These are phyloP conservation scores for Rutstroemia sp. DNA, from an alignment of 2,329 filamentous ascomycete genomes.

Conservation along the genomic window DNA sequence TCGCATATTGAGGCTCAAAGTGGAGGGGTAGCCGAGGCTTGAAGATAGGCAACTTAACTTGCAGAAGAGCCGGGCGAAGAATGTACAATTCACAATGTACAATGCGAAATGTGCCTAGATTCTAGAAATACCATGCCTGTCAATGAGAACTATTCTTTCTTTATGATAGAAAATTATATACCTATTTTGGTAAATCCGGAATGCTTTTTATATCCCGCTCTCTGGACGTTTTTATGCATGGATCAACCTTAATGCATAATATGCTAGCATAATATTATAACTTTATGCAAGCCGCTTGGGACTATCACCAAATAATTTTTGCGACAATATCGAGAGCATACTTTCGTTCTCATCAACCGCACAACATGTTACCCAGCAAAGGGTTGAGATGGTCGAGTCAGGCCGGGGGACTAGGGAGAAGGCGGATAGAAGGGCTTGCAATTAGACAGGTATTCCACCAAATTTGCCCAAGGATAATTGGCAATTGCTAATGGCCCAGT, in stretches of 20 bases:
- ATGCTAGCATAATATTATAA: background rate
- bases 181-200: no score
- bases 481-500: constrained; percentile 14
- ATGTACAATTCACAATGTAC: no score
- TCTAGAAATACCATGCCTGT: no score
- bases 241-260: background rate
- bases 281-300: background rate
- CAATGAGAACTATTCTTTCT: no score
- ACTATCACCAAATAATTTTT: constrained; percentile 17
- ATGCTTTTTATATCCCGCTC: no score
- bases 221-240: background rate
- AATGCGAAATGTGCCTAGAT: no score
- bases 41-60: no score
- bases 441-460: constrained; percentile 23
- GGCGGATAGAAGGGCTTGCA: constrained; percentile 33
- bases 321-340: constrained; percentile 11
- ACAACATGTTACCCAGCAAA: constrained; percentile 48
- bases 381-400: constrained; percentile 41
- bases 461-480: background rate
- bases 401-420: constrained; percentile 31
- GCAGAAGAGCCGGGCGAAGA: no score
- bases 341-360: constrained; percentile 1
- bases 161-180: no score
- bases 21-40: no score
- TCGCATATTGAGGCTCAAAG: no score